A percentile compares a stretch with the other conserved stretches of the same genome.
phyloP scores from a whole-genome alignment of 1,284 basidiomycete genomes.

The Leccinum variabile region DNA sequence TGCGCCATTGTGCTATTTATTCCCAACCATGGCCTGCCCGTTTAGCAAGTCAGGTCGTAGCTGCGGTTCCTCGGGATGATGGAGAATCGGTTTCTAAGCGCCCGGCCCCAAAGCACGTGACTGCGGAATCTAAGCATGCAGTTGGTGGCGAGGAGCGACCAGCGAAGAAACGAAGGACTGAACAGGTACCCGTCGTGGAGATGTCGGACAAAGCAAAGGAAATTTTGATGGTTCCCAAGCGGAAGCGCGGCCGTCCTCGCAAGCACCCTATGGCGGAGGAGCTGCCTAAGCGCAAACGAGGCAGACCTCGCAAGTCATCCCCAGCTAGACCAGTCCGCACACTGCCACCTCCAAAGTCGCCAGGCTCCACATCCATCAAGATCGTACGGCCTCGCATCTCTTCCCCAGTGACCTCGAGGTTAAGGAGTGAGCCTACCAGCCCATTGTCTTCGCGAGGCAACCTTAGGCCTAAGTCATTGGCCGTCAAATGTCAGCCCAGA shows the following conservation, averaged over 20 bases:
- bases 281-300: slow-evolving; percentile 38
- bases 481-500: slow-evolving; percentile 50
- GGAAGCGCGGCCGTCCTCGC: slow-evolving; percentile 40
- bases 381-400: slow-evolving; percentile 13
- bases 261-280: slow-evolving; percentile 36
- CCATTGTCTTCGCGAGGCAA: slow-evolving; percentile 30
- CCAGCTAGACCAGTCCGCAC: slow-evolving; percentile 15
- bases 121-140: slow-evolving; percentile 55
- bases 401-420: slow-evolving; percentile 26
- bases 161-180: slow-evolving; percentile 45
- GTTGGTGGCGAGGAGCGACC: slow-evolving; percentile 44
- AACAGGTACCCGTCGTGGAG: slow-evolving; percentile 35
- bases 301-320: slow-evolving; percentile 36
- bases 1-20: slow-evolving; percentile 77
- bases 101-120: slow-evolving; percentile 49
- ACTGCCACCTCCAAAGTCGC: slow-evolving; percentile 15
- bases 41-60: slow-evolving; percentile 48
- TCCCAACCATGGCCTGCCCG: slow-evolving; percentile 67
- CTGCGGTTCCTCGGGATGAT: slow-evolving; percentile 48
- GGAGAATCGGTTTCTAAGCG: slow-evolving; percentile 48
- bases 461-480: slow-evolving; percentile 45
- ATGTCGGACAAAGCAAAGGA: slow-evolving; percentile 41
- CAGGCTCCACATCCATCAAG: slow-evolving; percentile 17
- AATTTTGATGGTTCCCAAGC: slow-evolving; percentile 34
- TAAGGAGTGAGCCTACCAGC: slow-evolving; percentile 26